Percentiles rank a stretch among this genome's conserved stretches.
Evolutionary conservation across 1,284 basidiomycete species (phyloP).

Genomic region (Ceratobasidium sp.): DNA sequence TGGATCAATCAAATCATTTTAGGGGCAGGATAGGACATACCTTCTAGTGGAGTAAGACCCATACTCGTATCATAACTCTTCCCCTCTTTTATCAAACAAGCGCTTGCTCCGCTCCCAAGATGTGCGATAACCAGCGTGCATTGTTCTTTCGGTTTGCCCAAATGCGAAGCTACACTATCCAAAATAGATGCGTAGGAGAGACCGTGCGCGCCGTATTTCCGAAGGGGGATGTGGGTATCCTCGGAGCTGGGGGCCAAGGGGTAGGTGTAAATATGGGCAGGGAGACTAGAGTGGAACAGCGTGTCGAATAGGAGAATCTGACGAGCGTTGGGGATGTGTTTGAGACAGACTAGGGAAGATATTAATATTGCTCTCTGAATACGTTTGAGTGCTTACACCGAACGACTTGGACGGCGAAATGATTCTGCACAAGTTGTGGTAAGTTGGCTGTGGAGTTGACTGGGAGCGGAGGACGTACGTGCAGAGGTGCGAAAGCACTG

Average conservation of each 20-base stretch:
- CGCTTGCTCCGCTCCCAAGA: slow-evolving; percentile 87
- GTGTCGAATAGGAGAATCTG: slow-evolving; percentile 86
- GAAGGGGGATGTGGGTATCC: slow-evolving; percentile 69
- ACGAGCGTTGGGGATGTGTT: slow-evolving; percentile 67
- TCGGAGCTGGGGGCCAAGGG: slow-evolving; percentile 75
- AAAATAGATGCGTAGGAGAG: slow-evolving; percentile 56
- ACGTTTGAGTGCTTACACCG: slow-evolving; percentile 48
- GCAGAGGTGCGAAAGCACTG: slow-evolving; percentile 82
- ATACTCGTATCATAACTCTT: slow-evolving; percentile 82
- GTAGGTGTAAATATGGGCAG: slow-evolving; percentile 77
- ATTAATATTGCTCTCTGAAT: slow-evolving; percentile 72
- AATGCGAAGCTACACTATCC: slow-evolving; percentile 65
- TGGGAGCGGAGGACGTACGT: slow-evolving; percentile 53
- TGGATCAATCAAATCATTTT: not conserved
- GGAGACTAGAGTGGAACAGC: slow-evolving; percentile 82
- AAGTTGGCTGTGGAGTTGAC: not conserved
- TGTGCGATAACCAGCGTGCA: slow-evolving; percentile 81
- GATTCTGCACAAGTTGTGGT: slow-evolving; percentile 54
- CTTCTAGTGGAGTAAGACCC: slow-evolving; percentile 81
- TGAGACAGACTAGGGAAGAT: slow-evolving; percentile 69
- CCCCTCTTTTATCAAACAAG: slow-evolving; percentile 75
- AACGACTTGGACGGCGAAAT: slow-evolving; percentile 60
- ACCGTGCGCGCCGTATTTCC: slow-evolving; percentile 91
- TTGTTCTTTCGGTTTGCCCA: slow-evolving; percentile 62
- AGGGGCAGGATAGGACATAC: slow-evolving; percentile 41